Evolutionary conservation across 305 asterid genomes (phyloP), one percentile per base, ranked within the genome.

Genomic region (Euphrasia arctica): DNA sequence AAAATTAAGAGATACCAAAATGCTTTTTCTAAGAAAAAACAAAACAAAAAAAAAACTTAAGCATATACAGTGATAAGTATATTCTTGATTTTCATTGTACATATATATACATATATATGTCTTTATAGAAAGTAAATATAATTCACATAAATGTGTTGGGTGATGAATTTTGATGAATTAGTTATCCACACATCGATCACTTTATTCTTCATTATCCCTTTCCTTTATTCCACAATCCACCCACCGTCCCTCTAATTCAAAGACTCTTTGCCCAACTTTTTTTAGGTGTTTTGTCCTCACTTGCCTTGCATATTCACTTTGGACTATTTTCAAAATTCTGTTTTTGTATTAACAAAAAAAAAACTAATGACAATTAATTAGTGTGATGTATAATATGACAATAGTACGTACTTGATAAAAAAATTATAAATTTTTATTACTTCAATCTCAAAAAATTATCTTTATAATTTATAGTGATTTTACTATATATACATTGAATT

Each of bases 141-240:
- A 70, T 62, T 70, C 51, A 45, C 8, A 50, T 14, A 49, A 66
- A 67, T 58, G 45, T 9, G 62, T 18, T 47, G 32, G 7, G 54
- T 48, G 59, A 72, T 11, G 9, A 50, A 29, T 60, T 49, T 67
- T 64, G 67, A 64, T 75, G 68, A 71, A 60, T 49, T 25, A 25
- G 27, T 68, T 71, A 60, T 75, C 77, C 70, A 4, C 13, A 32
- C 5, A 32, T 32, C 36, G 36, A 11, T 54, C n/a, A 67, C 80
- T 72, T 76, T 76, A 75, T 72, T 76, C 77, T 22, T 72, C 72
- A 71, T 64, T 61, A 69, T 68, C 71, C 60, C 62, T 67, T 32
- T 72, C 69, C 71, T 67, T 75, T 75, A 75, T 75, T 75, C 80
- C 60, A 34, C 74, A 67, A 68, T 75, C 74, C 74, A 71, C 68